These are phyloP conservation scores for Berberis vulgaris DNA, from an alignment of 164 flowering plant genomes.

Conservation along the genomic window DNA sequence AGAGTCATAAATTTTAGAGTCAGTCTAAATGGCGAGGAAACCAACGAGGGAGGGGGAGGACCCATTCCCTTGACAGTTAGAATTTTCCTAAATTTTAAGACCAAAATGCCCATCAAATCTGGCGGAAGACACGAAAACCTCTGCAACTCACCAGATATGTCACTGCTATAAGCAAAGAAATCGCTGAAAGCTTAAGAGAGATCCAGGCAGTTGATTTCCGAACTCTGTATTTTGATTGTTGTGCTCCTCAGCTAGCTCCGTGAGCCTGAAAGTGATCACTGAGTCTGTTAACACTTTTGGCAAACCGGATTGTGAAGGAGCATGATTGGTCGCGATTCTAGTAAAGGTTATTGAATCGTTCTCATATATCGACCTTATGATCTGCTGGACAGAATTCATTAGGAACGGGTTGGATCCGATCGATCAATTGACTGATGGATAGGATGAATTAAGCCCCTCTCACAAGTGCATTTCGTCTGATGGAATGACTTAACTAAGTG, in stretches of 20 bases:
- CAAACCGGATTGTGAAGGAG: background rate
- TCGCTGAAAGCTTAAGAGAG: constrained; percentile 71
- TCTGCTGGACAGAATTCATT: background rate
- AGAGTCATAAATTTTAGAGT: too few species aligned
- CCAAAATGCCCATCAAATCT: too few species aligned
- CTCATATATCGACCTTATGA: constrained; percentile 74
- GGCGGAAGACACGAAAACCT: constrained; percentile 53
- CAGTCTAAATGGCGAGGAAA: too few species aligned
- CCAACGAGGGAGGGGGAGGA: too few species aligned
- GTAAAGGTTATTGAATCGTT: constrained; percentile 17
- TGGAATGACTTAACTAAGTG: too few species aligned
- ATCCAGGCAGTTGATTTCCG: constrained; percentile 33
- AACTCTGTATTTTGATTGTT: background rate
- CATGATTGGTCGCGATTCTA: background rate
- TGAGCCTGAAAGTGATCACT: background rate
- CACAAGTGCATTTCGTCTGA: too few species aligned
- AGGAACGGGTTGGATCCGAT: too few species aligned
- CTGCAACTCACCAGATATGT: constrained; percentile 87
- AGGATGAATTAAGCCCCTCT: too few species aligned
- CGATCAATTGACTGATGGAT: too few species aligned
- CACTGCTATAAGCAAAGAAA: constrained; percentile 75
- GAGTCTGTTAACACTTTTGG: background rate
- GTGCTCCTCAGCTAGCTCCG: background rate
- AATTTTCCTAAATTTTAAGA: too few species aligned
- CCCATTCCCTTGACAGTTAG: too few species aligned